Evolutionary conservation across 2,329 filamentous ascomycete genomes (phyloP).

Genomic region (Diaporthe nobilis): DNA sequence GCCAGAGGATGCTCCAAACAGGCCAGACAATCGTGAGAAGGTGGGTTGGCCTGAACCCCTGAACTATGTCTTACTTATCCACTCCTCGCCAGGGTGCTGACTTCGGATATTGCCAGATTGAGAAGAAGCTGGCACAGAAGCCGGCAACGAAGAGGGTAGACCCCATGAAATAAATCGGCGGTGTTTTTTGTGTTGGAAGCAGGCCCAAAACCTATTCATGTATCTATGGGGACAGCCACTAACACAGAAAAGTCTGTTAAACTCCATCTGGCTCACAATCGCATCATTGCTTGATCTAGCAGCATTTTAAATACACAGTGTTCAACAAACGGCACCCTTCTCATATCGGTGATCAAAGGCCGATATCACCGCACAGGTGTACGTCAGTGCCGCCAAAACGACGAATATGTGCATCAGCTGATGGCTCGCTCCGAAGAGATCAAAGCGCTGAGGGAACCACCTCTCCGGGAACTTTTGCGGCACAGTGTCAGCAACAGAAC

Average conservation of each 20-base stretch:
- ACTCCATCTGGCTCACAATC: neutral
- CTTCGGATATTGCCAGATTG: conserved; percentile 43
- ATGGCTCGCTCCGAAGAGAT: conserved; percentile 62
- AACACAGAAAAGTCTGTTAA: neutral
- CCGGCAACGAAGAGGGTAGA: conserved; percentile 41
- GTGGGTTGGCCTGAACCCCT: neutral
- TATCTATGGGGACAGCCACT: neutral
- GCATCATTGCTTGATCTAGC: neutral
- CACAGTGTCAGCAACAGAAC: neutral
- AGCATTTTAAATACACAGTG: neutral
- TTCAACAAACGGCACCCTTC: conserved; percentile 7
- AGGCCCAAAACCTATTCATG: neutral
- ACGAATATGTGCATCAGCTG: conserved; percentile 65
- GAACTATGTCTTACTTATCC: neutral
- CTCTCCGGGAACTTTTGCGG: conserved; percentile 57
- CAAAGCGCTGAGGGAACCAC: conserved; percentile 59
- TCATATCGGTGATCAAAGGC: conserved; percentile 54
- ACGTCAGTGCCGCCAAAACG: conserved; percentile 56
- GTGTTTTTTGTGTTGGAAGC: neutral
- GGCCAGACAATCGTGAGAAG: conserved; percentile 37
- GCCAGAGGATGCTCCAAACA: conserved; percentile 25
- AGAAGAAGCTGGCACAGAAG: conserved; percentile 48
- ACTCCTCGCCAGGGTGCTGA: neutral
- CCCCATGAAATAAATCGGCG: conserved; percentile 20
- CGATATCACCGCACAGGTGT: conserved; percentile 53